Evolutionary conservation across 305 asterid genomes (phyloP).

Genomic region (Fraxinus latifolia): DNA sequence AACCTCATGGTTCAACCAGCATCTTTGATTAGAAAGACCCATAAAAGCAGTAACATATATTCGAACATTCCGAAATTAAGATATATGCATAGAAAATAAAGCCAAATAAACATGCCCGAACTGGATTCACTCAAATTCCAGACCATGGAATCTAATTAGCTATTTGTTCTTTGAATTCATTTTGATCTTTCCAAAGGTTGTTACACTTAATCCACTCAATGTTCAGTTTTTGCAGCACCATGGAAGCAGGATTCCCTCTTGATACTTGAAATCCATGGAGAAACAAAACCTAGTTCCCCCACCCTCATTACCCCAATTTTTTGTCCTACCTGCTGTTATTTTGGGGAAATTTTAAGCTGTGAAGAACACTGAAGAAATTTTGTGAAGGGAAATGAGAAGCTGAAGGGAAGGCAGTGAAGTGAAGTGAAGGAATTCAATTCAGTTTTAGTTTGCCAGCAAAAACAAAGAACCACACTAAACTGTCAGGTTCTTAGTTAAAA

Average conservation of each 20-base stretch:
- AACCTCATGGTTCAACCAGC: background rate
- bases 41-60: background rate
- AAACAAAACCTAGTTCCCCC: background rate
- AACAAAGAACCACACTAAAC: background rate
- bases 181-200: background rate
- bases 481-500: background rate
- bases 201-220: background rate
- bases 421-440: background rate
- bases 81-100: background rate
- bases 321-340: background rate
- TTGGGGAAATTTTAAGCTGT: background rate
- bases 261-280: background rate
- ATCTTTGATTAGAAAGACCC: background rate
- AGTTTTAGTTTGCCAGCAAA: background rate
- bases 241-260: background rate
- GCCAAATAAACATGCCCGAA: background rate
- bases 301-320: background rate
- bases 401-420: background rate
- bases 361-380: background rate
- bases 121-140: background rate
- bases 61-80: background rate
- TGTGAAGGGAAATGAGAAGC: background rate
- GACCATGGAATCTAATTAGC: background rate
- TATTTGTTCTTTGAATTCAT: background rate
- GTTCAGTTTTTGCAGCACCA: background rate